Percentiles rank a stretch among this genome's conserved stretches.
Conservation (phyloP, 2,329 filamentous ascomycete genomes). For the Calonectria multiphialidica region DNA sequence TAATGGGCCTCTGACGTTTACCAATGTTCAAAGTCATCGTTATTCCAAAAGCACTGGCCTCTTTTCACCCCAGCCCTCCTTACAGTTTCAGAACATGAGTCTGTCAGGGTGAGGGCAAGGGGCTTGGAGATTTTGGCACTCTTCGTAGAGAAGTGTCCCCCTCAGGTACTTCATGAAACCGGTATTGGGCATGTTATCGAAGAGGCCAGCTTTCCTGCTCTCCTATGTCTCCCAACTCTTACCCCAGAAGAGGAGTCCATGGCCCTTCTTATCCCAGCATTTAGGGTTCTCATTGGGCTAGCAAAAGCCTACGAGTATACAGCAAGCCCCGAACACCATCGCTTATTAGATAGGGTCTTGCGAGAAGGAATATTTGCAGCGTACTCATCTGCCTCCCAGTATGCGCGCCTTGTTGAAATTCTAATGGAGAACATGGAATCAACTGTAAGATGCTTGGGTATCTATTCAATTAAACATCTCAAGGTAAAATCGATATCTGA, state of each 20-base stretch:
- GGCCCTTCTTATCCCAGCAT: constrained; percentile 72
- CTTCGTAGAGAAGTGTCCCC: constrained; percentile 68
- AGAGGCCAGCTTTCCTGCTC: constrained; percentile 76
- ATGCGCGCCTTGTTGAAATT: constrained; percentile 67
- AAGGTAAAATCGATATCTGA: constrained; percentile 58
- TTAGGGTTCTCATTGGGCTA: constrained; percentile 74
- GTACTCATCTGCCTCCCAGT: constrained; percentile 69
- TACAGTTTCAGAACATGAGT: constrained; percentile 74
- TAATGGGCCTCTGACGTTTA: constrained; percentile 4
- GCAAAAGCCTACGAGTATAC: constrained; percentile 46
- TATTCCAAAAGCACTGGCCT: constrained; percentile 72
- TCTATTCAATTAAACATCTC: constrained; percentile 76
- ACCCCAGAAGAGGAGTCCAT: constrained; percentile 81
- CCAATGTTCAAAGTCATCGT: constrained; percentile 46
- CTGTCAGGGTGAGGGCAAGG: constrained; percentile 62
- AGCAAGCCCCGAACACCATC: constrained; percentile 43
- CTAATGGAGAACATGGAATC: constrained; percentile 64
- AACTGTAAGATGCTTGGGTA: constrained; percentile 68
- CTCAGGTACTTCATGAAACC: constrained; percentile 66
- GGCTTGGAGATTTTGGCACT: constrained; percentile 66
- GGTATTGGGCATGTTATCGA: constrained; percentile 78
- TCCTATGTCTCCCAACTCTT: constrained; percentile 82
- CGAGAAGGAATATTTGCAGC: constrained; percentile 67
- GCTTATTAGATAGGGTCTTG: constrained; percentile 66
- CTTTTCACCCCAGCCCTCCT: constrained; percentile 78